Conservation (phyloP, 2,329 filamentous ascomycete genomes). For the Scopulariopsis brevicaulis region DNA sequence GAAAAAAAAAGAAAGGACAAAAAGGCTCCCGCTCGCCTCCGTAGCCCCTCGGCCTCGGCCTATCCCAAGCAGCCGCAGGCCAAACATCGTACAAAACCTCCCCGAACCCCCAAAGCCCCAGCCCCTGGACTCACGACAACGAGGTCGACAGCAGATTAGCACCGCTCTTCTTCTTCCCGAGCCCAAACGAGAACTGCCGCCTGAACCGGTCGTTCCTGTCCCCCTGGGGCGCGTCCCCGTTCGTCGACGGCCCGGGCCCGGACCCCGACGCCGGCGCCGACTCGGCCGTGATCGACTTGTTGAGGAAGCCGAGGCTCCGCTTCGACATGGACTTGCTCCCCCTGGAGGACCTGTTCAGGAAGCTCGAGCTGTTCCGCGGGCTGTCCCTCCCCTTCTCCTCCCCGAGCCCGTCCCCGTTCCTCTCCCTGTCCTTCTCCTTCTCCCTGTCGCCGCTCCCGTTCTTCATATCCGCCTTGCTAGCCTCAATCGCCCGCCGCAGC, state of each 20-base stretch:
- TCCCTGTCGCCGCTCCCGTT: constrained; percentile 26
- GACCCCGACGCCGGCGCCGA: constrained; percentile 14
- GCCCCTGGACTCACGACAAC: not conserved
- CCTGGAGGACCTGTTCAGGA: constrained; percentile 56
- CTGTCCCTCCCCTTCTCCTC: constrained; percentile 25
- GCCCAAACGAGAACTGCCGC: constrained; percentile 53
- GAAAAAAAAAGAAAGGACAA: too few species aligned
- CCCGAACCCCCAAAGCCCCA: not conserved
- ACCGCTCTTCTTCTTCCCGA: constrained; percentile 67
- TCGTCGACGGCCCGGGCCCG: constrained; percentile 9
- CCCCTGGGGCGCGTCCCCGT: constrained; percentile 7
- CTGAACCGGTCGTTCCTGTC: constrained; percentile 41
- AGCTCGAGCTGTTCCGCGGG: constrained; percentile 24
- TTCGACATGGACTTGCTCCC: constrained; percentile 70
- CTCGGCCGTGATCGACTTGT: constrained; percentile 15
- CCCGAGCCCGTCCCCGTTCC: constrained; percentile 26
- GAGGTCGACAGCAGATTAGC: constrained; percentile 14
- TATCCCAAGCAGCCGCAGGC: too few species aligned
- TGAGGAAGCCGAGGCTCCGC: constrained; percentile 59
- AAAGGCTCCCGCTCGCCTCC: too few species aligned
- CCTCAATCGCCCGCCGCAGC: constrained; percentile 3
- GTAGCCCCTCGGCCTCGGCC: too few species aligned
- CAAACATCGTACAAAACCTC: not conserved
- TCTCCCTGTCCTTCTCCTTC: constrained; percentile 18
- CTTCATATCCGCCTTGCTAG: constrained; percentile 31